Base-by-base conservation (phyloP, 139 green algal genomes). In the Yamagishiella unicocca region DNA sequence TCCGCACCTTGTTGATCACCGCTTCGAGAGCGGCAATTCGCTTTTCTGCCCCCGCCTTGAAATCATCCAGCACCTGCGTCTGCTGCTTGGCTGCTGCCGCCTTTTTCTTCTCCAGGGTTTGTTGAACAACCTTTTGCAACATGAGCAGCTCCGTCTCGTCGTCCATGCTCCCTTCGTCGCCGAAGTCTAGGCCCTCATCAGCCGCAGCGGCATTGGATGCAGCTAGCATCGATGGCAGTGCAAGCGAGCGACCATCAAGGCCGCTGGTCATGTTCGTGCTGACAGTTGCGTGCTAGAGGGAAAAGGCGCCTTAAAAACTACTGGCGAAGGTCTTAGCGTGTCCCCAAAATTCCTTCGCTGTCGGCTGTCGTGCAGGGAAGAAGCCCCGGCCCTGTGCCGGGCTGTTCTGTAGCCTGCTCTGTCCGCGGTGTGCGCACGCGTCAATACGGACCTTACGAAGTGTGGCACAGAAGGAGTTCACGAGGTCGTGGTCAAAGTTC, bases 91-190 rank as follows among this genome's bases (percentile, higher is more conserved):
- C 82, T 1, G 33, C 45, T 27, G 46, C 35, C 35, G 22, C 24
- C 10, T 40, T 38, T 46, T 87, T 87, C 37, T 87, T 87, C 10
- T 80, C 50, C 25, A 80, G 17, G 0, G 80, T 53, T 25, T 77
- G 40, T 37, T 77, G 45, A 33, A 86, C 31, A 19, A 67, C 43
- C 42, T 71, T 64, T 45, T 87, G 80, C 64, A 86, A n/a, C 64
- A 86, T 87, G 2, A 53, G 10, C 46, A 81, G 22, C 1, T 80
- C 67, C 22, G 66, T 74, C 29, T 81, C 67, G 50, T 72, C 82
- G 33, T 87, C 67, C 5, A 8, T 42, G 6, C 40, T 66, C 4
- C 31, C 81, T 33, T 70, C 64, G 9, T 67, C 46, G 62, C 45
- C 81, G 25, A 68, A 75, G 33, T 80, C 66, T 3, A 9, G 25